Conservation (phyloP, 2,329 filamentous ascomycete species). For the Thelonectria blattea region DNA sequence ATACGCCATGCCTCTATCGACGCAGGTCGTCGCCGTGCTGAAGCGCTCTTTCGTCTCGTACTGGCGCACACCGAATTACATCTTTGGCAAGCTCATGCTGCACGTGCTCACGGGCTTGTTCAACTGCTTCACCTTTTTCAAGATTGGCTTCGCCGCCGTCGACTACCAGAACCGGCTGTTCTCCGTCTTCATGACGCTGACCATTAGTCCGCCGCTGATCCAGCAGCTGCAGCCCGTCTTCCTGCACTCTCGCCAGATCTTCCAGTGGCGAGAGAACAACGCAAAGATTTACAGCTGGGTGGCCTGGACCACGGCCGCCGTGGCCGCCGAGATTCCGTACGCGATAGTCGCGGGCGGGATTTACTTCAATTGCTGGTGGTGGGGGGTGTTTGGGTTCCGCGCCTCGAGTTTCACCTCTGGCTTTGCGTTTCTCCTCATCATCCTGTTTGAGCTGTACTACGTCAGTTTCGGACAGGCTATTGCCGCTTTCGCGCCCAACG, state of each 20-base stretch:
- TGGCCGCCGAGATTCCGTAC: conserved; percentile 75
- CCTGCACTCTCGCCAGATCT: conserved; percentile 69
- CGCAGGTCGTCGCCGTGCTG: conserved; percentile 60
- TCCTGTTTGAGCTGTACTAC: conserved; percentile 71
- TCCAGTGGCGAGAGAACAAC: conserved; percentile 74
- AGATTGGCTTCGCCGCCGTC: conserved; percentile 60
- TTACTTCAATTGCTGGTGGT: conserved; percentile 62
- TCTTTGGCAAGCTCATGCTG: conserved; percentile 65
- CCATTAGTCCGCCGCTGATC: conserved; percentile 75
- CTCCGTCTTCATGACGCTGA: conserved; percentile 77
- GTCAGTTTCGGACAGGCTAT: conserved; percentile 71
- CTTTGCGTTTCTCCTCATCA: conserved; percentile 67
- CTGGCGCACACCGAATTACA: conserved; percentile 70
- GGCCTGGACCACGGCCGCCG: conserved; percentile 69
- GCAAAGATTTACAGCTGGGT: conserved; percentile 82
- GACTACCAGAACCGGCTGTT: conserved; percentile 77
- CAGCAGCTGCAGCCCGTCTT: conserved; percentile 80
- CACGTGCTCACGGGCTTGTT: conserved; percentile 69
- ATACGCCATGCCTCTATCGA: conserved; percentile 65
- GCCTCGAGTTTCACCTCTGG: conserved; percentile 61
- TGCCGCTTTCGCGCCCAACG: conserved; percentile 70
- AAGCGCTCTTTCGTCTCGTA: conserved; percentile 66
- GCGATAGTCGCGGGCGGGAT: conserved; percentile 65
- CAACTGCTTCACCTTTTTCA: conserved; percentile 74
- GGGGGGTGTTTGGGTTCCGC: conserved; percentile 56